These are phyloP conservation scores for Fagus sylvatica DNA, from an alignment of 306 rosid genomes.

Conservation along the genomic window DNA sequence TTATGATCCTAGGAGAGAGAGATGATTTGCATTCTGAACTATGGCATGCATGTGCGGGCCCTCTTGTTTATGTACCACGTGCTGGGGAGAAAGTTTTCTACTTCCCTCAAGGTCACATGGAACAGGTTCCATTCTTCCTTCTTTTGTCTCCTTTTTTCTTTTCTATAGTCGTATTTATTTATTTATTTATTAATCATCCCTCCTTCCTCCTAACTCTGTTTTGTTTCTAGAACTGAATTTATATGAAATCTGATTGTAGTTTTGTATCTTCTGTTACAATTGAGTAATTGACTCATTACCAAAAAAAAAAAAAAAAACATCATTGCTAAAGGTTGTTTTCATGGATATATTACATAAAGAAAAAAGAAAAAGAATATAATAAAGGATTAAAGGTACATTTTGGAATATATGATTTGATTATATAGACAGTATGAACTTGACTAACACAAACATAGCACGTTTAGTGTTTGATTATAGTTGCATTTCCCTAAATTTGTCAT, in stretches of 20 bases:
- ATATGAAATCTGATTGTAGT: neutral
- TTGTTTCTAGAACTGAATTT: neutral
- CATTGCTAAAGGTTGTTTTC: no score
- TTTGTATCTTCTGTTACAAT: neutral
- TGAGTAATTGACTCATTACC: neutral
- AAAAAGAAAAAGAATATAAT: no score
- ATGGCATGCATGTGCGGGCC: conserved; percentile 65
- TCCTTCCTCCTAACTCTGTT: neutral
- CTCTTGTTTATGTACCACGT: conserved; percentile 43
- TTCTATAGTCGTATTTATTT: neutral
- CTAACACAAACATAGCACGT: no score
- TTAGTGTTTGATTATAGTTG: no score
- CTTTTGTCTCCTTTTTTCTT: neutral
- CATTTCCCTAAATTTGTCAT: no score
- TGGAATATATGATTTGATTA: no score
- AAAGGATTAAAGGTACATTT: no score
- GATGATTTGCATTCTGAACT: conserved; percentile 31
- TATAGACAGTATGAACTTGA: no score
- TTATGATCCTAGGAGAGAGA: conserved; percentile 24
- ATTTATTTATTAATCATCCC: neutral
- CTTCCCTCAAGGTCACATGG: conserved; percentile 72
- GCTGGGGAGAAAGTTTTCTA: conserved; percentile 51
- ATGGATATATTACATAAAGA: no score
- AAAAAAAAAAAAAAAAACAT: no score
- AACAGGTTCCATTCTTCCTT: conserved; percentile 53